Evolutionary conservation across 331 rosid species (phyloP).

Genomic region (Stylosanthes scabra): DNA sequence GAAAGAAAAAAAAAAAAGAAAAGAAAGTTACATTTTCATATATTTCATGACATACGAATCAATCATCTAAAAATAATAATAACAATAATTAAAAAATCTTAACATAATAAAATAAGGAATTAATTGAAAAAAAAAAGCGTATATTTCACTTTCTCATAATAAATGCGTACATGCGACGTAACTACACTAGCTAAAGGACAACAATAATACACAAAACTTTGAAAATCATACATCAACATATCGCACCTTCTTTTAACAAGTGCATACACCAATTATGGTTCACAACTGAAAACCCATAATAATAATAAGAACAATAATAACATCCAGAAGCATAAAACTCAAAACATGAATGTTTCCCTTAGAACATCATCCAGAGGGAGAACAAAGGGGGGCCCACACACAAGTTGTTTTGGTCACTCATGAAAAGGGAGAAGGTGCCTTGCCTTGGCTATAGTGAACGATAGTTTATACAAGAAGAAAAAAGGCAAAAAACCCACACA

Average conservation of each 20-base stretch:
- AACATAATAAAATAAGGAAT: neutral
- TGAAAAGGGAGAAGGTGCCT: slow-evolving; percentile 42
- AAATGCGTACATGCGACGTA: slow-evolving; percentile 85
- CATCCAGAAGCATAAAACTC: slow-evolving; percentile 12
- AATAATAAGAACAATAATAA: neutral
- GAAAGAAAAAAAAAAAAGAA: neutral
- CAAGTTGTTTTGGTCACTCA: slow-evolving; percentile 42
- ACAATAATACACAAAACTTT: slow-evolving; percentile 47
- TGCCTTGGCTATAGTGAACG: slow-evolving; percentile 42
- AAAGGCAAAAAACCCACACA: slow-evolving; percentile 58
- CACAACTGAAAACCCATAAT: neutral
- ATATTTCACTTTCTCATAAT: no score
- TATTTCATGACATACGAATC: no score
- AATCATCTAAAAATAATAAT: slow-evolving; percentile 31
- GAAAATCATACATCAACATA: slow-evolving; percentile 39
- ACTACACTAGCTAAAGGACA: slow-evolving; percentile 64
- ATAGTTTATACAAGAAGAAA: slow-evolving; percentile 40
- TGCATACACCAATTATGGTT: no score
- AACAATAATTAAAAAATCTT: neutral
- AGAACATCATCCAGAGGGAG: neutral
- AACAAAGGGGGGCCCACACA: slow-evolving; percentile 20
- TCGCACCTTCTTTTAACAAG: slow-evolving; percentile 17
- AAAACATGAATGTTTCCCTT: slow-evolving; percentile 30
- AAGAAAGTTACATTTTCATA: slow-evolving; percentile 39
- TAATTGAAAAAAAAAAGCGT: neutral